Conservation (phyloP, 2,329 filamentous ascomycete genomes). For the Pseudohalonectria lignicola region DNA sequence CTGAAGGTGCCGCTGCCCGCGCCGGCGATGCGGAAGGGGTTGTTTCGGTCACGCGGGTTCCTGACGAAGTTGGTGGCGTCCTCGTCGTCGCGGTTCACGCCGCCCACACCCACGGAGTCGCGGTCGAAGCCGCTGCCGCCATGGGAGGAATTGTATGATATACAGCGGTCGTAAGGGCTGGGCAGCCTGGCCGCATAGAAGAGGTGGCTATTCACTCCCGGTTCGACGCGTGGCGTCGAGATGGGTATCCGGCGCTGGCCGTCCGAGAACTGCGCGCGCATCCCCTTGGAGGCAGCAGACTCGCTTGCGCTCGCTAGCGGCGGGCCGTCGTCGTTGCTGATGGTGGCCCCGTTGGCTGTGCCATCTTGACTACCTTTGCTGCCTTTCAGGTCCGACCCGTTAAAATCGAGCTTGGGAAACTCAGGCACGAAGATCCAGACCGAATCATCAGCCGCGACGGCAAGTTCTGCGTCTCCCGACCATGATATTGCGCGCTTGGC, state of each 20-base stretch:
- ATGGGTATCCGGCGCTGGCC: constrained; percentile 22
- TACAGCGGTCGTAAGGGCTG: constrained; percentile 18
- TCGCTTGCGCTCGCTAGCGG: constrained; percentile 2
- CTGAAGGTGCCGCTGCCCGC: constrained; percentile 35
- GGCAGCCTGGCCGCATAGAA: constrained; percentile 25
- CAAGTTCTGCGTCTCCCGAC: constrained; percentile 47
- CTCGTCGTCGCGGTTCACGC: constrained; percentile 11
- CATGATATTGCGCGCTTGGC: constrained; percentile 30
- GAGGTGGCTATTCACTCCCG: constrained; percentile 32
- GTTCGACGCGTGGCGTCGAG: constrained; percentile 23
- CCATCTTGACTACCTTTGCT: constrained; percentile 12
- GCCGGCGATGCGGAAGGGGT: constrained; percentile 20
- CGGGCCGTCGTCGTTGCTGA: background rate
- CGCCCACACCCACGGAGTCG: constrained; percentile 15
- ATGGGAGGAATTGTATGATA: constrained; percentile 4
- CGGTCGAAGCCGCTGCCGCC: constrained; percentile 10
- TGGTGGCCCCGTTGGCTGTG: constrained; percentile 7
- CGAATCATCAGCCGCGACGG: constrained; percentile 44
- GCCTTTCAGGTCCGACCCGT: constrained; percentile 5
- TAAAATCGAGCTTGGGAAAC: constrained; percentile 15
- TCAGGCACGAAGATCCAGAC: constrained; percentile 39
- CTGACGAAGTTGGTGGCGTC: constrained; percentile 7
- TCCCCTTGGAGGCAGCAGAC: constrained; percentile 4
- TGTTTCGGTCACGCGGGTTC: constrained; percentile 8
- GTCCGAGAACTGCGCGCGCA: constrained; percentile 20